phyloP scores from a whole-genome alignment of 2,329 filamentous ascomycete genomes.

The Penicillium sp. region DNA sequence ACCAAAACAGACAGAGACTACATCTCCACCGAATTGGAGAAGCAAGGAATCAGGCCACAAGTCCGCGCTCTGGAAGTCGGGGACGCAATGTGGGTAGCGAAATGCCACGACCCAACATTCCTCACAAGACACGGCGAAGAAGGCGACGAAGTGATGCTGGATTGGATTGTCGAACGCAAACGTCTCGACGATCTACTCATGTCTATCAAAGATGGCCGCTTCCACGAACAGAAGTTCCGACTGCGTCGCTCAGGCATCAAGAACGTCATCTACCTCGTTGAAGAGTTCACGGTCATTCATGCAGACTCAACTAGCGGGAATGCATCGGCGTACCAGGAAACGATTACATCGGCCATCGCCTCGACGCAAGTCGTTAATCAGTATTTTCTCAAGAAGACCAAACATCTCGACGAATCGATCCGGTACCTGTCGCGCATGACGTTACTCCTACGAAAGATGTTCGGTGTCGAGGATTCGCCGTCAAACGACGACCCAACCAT shows the following conservation, averaged over 20 bases:
- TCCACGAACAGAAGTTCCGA: conserved; percentile 80
- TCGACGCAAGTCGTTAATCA: conserved; percentile 74
- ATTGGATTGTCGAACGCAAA: conserved; percentile 79
- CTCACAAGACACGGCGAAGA: conserved; percentile 55
- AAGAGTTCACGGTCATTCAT: conserved; percentile 64
- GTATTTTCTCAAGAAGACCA: conserved; percentile 73
- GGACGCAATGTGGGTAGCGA: conserved; percentile 76
- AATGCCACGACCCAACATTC: conserved; percentile 58
- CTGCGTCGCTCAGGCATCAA: conserved; percentile 67
- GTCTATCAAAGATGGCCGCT: conserved; percentile 77
- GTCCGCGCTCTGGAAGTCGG: conserved; percentile 68
- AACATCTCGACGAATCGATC: conserved; percentile 73
- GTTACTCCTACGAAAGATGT: conserved; percentile 60
- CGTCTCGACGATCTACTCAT: conserved; percentile 73
- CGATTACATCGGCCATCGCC: conserved; percentile 68
- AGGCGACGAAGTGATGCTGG: conserved; percentile 66
- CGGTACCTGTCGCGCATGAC: conserved; percentile 72
- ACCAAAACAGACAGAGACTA: conserved; percentile 72
- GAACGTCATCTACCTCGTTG: conserved; percentile 74
- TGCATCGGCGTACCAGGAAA: conserved; percentile 57
- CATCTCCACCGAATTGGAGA: conserved; percentile 66
- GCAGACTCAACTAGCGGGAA: conserved; percentile 42
- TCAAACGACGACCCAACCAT: neutral
- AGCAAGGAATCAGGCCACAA: conserved; percentile 62
- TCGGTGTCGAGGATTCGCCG: conserved; percentile 36